These are phyloP conservation scores for Aspergillus campestris DNA, from an alignment of 495 filamentous ascomycete species.

Conservation along the genomic window DNA sequence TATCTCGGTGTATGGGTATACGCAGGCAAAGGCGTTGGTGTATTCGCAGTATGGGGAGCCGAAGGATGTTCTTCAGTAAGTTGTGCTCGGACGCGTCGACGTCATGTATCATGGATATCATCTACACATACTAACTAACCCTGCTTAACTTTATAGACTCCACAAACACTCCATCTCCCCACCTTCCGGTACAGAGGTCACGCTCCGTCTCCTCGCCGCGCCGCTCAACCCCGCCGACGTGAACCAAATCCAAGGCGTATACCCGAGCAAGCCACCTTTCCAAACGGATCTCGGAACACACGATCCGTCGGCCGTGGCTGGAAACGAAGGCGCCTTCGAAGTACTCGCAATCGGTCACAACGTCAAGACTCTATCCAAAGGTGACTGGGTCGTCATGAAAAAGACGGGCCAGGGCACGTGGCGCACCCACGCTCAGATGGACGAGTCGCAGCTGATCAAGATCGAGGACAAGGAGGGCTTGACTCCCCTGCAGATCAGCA, in stretches of 20 bases:
- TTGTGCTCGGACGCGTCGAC: neutral
- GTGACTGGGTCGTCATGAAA: slow-evolving; percentile 91
- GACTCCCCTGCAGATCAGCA: slow-evolving; percentile 66
- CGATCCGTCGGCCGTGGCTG: slow-evolving; percentile 63
- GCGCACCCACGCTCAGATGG: slow-evolving; percentile 77
- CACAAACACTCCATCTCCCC: slow-evolving; percentile 79
- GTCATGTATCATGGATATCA: too few relatives aligned
- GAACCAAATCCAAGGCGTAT: slow-evolving; percentile 95
- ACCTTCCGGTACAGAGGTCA: slow-evolving; percentile 50
- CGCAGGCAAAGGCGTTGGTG: slow-evolving; percentile 86
- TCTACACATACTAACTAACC: neutral
- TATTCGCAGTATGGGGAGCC: slow-evolving; percentile 84
- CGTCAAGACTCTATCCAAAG: slow-evolving; percentile 49
- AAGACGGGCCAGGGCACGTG: slow-evolving; percentile 78
- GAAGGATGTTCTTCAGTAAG: slow-evolving; percentile 64
- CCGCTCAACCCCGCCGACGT: slow-evolving; percentile 97
- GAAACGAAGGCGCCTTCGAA: slow-evolving; percentile 91
- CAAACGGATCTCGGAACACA: slow-evolving; percentile 62
- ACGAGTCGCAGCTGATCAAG: slow-evolving; percentile 53
- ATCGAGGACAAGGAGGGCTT: slow-evolving; percentile 62
- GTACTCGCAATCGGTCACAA: slow-evolving; percentile 56
- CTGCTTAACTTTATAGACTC: slow-evolving; percentile 36
- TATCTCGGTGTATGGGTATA: slow-evolving; percentile 87
- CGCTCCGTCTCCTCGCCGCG: slow-evolving; percentile 69
- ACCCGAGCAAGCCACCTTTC: slow-evolving; percentile 75